Evolutionary conservation across 768 basidiomycete species (phyloP).

Genomic region (Suillus tomentosus): DNA sequence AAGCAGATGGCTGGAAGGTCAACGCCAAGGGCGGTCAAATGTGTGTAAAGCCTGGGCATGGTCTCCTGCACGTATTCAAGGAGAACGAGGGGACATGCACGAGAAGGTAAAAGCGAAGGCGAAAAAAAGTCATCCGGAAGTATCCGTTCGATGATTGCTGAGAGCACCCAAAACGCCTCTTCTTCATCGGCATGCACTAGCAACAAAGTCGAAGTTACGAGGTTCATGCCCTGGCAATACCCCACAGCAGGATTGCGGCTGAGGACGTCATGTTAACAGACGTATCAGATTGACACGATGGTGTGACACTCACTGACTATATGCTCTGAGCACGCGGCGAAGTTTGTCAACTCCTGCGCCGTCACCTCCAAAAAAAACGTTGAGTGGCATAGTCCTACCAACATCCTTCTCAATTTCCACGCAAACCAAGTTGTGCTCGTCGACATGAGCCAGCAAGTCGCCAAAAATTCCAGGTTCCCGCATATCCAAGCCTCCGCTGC

Average conservation of each 20-base stretch:
- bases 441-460: constrained; percentile 68
- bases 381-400: constrained; percentile 87
- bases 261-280: neutral
- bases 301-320: constrained; percentile 69
- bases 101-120: constrained; percentile 86
- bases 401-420: constrained; percentile 97
- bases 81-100: constrained; percentile 91
- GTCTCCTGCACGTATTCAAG: constrained; percentile 82
- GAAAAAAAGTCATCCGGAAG: constrained; percentile 95
- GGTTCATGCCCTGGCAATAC: constrained; percentile 95
- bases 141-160: constrained; percentile 85
- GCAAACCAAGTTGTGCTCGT: constrained; percentile 49
- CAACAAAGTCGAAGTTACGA: constrained; percentile 91
- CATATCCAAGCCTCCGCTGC: constrained; percentile 90
- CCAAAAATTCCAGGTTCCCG: constrained; percentile 88
- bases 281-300: neutral
- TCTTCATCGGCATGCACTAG: constrained; percentile 94
- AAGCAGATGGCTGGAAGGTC: constrained; percentile 96
- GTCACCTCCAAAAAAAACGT: constrained; percentile 96
- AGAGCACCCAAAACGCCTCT: constrained; percentile 95
- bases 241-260: constrained; percentile 93
- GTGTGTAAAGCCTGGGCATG: constrained; percentile 71
- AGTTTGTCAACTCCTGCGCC: constrained; percentile 93
- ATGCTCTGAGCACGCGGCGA: constrained; percentile 85
- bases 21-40: constrained; percentile 79